A percentile compares a stretch with the other conserved stretches of the same genome.
phyloP scores from a whole-genome alignment of 352 stramenopile species.

The Globisporangium heterothallicum region DNA sequence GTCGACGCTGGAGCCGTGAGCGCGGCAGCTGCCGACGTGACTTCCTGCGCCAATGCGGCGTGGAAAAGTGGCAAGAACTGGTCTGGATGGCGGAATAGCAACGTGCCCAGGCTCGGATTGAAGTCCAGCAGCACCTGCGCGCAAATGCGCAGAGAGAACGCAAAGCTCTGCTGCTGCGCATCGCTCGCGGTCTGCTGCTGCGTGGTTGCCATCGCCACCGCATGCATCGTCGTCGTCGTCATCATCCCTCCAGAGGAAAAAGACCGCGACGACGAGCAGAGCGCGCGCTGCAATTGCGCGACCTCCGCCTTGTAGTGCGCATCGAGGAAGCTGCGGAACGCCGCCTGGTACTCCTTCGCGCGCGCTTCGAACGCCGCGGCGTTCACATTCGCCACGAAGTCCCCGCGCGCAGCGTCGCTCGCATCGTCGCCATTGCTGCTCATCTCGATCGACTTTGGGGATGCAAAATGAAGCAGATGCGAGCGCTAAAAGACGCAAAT shows the following conservation, averaged over 20 bases:
- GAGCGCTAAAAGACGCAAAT: too few species aligned
- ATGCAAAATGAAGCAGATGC: too few species aligned
- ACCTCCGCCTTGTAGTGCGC: constrained; percentile 11
- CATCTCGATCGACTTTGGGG: too few species aligned
- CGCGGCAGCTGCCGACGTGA: constrained; percentile 15
- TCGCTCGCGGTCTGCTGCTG: constrained; percentile 13
- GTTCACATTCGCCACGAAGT: constrained; percentile 14
- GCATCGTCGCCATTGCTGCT: too few species aligned
- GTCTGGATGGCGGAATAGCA: constrained; percentile 88
- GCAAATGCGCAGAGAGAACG: constrained; percentile 48
- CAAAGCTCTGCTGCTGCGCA: constrained; percentile 25
- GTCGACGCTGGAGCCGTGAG: not conserved
- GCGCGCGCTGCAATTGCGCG: constrained; percentile 3
- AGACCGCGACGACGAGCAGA: not conserved
- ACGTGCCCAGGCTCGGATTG: constrained; percentile 69
- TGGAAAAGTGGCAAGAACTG: constrained; percentile 87
- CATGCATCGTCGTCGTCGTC: not conserved
- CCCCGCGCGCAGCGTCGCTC: constrained; percentile 2
- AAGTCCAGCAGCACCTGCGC: constrained; percentile 80
- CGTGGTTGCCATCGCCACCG: not conserved
- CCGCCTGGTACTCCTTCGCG: constrained; percentile 15
- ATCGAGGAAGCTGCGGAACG: constrained; percentile 15
- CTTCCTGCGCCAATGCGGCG: constrained; percentile 60
- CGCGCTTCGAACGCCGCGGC: constrained; percentile 14
- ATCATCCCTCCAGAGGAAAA: not conserved